Evolutionary conservation across 169 alveolate genomes (phyloP), one percentile per base, ranked within the genome.

Genomic region (Babesia caballi): DNA sequence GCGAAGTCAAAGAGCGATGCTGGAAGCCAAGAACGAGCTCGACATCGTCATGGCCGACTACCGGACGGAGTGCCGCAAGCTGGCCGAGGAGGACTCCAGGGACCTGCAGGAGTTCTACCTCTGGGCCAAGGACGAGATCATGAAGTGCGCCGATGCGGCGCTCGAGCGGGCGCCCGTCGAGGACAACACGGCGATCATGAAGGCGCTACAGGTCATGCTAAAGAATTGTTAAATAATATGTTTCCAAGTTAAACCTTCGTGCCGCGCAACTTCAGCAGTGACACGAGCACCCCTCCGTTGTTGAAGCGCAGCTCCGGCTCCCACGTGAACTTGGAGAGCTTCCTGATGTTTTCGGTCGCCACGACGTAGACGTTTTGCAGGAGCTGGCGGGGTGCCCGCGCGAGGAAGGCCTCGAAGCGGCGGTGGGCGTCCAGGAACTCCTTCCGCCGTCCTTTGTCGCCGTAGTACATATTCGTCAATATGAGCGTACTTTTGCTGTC

Each of bases 281-380:
- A 36, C n/a, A 81, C 88, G 0, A 81, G 19, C 14, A 81, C 63
- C 49, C 88, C 88, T 5, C 66, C 51, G 71, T 81, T 81, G 74
- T 81, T 81, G 68, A 81, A 81, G 21, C 30, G 27, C 28, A 81
- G 40, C n/a, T 56, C 56, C 12, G 83, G 30, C 41, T 81, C 69
- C 86, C 88, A 81, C 2, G 38, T 47, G 17, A 81, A 53, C 42
- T 47, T 36, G 7, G 82, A 66, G 19, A 33, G n/a, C 47, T 25
- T 73, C 53, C 76, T 60, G 38, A 81, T 50, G n/a, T 54, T 30
- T 23, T 56, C 71, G 9, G 80, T 59, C 2, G 84, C 69, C 15
- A 81, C 51, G 19, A 70, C 82, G 56, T 81, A 81, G 3, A 72
- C 85, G 38, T 60, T 38, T 21, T 40, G 63, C 28, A 41, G 35